A percentile compares a stretch with the other conserved stretches of the same genome.
These are phyloP conservation scores for Macadamia integrifolia DNA, from an alignment of 164 flowering plant species.

Conservation along the genomic window DNA sequence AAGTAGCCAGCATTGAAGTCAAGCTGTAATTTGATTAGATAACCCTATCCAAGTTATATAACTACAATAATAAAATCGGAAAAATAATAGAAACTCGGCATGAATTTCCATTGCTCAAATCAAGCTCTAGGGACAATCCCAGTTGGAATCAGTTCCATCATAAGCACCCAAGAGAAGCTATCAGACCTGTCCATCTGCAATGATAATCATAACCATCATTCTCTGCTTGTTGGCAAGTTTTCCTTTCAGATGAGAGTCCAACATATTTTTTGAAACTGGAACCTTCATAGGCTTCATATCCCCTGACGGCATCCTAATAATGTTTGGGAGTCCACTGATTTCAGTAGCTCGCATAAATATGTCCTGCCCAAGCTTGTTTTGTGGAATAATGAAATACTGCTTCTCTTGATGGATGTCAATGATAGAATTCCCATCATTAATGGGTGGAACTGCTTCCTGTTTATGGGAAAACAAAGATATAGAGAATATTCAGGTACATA, in stretches of 20 bases:
- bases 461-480: conserved; percentile 3
- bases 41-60: too few species aligned
- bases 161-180: conserved; percentile 1
- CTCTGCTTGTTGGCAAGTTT: conserved; percentile 28
- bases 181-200: conserved; percentile 75
- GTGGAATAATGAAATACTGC: conserved; percentile 65
- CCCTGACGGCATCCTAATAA: conserved; percentile 80
- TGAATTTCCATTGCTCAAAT: too few species aligned
- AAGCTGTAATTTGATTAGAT: too few species aligned
- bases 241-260: conserved; percentile 72
- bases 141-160: too few species aligned
- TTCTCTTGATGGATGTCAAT: conserved; percentile 54
- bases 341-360: conserved; percentile 70
- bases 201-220: conserved; percentile 58
- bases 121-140: too few species aligned
- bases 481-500: neutral
- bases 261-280: conserved; percentile 77
- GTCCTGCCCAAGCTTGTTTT: conserved; percentile 90
- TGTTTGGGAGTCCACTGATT: conserved; percentile 39
- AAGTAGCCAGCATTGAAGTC: too few species aligned
- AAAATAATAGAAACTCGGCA: too few species aligned
- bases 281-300: conserved; percentile 73
- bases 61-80: too few species aligned
- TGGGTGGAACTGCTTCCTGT: conserved; percentile 49
- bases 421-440: conserved; percentile 39